Conservation (phyloP, 169 alveolate species). For the Cryptosporidium meleagridis region DNA sequence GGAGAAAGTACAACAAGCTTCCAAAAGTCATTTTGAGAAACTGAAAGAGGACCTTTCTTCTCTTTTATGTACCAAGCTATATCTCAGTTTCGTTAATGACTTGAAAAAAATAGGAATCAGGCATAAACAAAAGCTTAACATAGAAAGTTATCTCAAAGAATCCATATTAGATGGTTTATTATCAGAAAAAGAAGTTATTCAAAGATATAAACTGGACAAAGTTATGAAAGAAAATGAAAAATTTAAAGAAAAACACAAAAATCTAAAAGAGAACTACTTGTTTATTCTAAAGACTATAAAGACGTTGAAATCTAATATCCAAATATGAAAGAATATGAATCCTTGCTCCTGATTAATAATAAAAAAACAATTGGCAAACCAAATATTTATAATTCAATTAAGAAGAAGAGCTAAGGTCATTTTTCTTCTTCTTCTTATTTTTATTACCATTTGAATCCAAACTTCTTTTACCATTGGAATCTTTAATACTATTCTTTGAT, state of each 20-base stretch:
- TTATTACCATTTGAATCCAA: not conserved
- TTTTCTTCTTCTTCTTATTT: conserved; percentile 9
- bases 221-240: not conserved
- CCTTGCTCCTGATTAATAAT: not conserved
- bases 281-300: not conserved
- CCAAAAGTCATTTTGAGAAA: not conserved
- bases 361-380: too few species aligned
- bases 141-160: conserved; percentile 26
- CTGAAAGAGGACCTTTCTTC: not conserved
- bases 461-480: not conserved
- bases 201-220: conserved; percentile 32
- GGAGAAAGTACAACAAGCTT: not conserved
- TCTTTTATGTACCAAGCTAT: not conserved
- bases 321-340: too few species aligned
- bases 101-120: not conserved
- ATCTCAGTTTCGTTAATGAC: not conserved
- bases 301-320: not conserved
- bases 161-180: conserved; percentile 61
- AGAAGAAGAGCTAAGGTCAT: not conserved
- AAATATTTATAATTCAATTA: not conserved
- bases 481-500: not conserved
- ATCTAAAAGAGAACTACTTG: not conserved
- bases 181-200: conserved; percentile 69
- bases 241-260: not conserved
- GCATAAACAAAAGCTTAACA: not conserved